These are phyloP conservation scores for Chlorencoelia australis DNA, from an alignment of 2,329 filamentous ascomycete species.

Conservation along the genomic window DNA sequence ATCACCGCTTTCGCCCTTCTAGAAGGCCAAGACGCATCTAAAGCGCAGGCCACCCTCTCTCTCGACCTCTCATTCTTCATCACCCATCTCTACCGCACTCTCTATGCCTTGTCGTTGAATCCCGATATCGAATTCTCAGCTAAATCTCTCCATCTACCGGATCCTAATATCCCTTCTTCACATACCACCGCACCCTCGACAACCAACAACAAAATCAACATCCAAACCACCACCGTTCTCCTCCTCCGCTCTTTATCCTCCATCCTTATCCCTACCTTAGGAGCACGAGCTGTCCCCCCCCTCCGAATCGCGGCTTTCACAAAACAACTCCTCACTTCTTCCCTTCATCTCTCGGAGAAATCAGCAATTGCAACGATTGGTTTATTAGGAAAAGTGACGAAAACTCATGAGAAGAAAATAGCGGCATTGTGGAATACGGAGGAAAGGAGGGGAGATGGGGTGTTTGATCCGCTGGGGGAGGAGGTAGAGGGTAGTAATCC, in stretches of 20 bases:
- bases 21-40: constrained; percentile 84
- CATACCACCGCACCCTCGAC: constrained; percentile 30
- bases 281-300: constrained; percentile 67
- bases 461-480: constrained; percentile 62
- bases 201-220: constrained; percentile 67
- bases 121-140: constrained; percentile 75
- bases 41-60: constrained; percentile 69
- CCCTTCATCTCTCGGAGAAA: constrained; percentile 85
- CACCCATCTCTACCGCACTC: constrained; percentile 79
- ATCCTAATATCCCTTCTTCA: constrained; percentile 44
- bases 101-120: constrained; percentile 69
- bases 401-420: constrained; percentile 74
- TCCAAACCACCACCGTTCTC: constrained; percentile 88
- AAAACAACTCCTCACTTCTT: constrained; percentile 76
- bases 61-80: constrained; percentile 95
- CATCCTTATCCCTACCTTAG: constrained; percentile 65
- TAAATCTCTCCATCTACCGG: constrained; percentile 61
- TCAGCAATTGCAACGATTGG: constrained; percentile 71
- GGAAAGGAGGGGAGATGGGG: constrained; percentile 82
- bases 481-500: constrained; percentile 83
- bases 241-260: constrained; percentile 78
- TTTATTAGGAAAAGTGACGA: constrained; percentile 67
- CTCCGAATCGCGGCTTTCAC: constrained; percentile 82
- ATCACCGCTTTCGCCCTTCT: constrained; percentile 95
- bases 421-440: constrained; percentile 88